phyloP scores from a whole-genome alignment of 2,329 filamentous ascomycete species.

The Thermothelomyces thermophilus region DNA sequence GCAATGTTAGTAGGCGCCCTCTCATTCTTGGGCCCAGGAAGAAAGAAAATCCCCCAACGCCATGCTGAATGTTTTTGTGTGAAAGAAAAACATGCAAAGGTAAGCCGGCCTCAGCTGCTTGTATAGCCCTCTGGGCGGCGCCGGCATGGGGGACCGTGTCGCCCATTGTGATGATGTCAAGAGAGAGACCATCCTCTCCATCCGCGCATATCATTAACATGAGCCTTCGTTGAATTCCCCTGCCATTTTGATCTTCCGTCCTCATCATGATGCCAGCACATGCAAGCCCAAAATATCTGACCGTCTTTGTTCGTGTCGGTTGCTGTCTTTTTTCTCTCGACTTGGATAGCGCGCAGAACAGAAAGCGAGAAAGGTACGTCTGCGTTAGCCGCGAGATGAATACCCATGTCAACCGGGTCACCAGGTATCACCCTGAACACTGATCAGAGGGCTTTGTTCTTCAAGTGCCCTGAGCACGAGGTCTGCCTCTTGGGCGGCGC shows the following conservation, averaged over 20 bases:
- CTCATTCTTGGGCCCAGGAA: slow-evolving; percentile 24
- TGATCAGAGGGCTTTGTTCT: slow-evolving; percentile 19
- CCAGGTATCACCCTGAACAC: slow-evolving; percentile 29
- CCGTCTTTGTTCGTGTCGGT: slow-evolving; percentile 20
- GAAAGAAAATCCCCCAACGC: slow-evolving; percentile 30
- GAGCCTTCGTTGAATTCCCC: neutral
- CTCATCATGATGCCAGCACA: neutral
- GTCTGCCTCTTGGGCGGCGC: slow-evolving; percentile 12
- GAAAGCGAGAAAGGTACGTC: neutral
- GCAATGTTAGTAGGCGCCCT: slow-evolving; percentile 4
- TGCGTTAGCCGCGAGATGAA: slow-evolving; percentile 12
- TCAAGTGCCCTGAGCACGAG: slow-evolving; percentile 2
- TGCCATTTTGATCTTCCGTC: neutral
- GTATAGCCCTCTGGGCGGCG: neutral
- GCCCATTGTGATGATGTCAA: neutral
- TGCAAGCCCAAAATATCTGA: slow-evolving; percentile 14
- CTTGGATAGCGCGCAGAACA: slow-evolving; percentile 3
- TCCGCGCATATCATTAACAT: neutral
- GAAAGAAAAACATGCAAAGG: slow-evolving; percentile 28
- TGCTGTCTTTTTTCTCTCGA: slow-evolving; percentile 11
- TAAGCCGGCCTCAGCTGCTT: slow-evolving; percentile 5
- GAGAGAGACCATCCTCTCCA: neutral
- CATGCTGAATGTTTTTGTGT: slow-evolving; percentile 32
- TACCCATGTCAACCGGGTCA: slow-evolving; percentile 13
- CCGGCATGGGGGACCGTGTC: neutral